These are phyloP conservation scores for Magnusiomyces magnusii DNA, from an alignment of 1,139 yeast genomes.

Conservation along the genomic window DNA sequence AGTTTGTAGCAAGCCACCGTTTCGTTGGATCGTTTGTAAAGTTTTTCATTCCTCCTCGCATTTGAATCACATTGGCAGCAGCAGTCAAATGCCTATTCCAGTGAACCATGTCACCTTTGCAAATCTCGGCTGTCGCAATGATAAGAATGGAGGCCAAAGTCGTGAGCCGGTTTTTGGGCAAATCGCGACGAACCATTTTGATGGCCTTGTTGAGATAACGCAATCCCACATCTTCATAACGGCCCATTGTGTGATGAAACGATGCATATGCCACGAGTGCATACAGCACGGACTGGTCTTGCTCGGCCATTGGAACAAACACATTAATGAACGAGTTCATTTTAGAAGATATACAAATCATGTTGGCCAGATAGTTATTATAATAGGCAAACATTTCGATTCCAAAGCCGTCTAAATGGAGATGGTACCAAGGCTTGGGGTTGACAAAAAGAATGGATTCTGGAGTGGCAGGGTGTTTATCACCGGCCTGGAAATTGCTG, in stretches of 20 bases:
- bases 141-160: slow-evolving; percentile 60
- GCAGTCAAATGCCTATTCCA: slow-evolving; percentile 58
- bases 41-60: slow-evolving; percentile 49
- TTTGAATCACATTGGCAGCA: slow-evolving; percentile 53
- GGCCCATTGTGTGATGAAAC: slow-evolving; percentile 46
- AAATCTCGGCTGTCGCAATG: slow-evolving; percentile 64
- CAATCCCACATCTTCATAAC: slow-evolving; percentile 33
- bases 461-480: not conserved
- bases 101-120: slow-evolving; percentile 64
- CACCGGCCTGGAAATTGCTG: not conserved
- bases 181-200: slow-evolving; percentile 21
- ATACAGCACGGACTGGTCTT: slow-evolving; percentile 58
- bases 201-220: slow-evolving; percentile 30
- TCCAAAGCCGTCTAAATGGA: slow-evolving; percentile 39
- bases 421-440: slow-evolving; percentile 19
- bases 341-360: slow-evolving; percentile 60
- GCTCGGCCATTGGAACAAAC: slow-evolving; percentile 71
- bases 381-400: slow-evolving; percentile 56
- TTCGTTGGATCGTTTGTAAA: slow-evolving; percentile 50
- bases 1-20: slow-evolving; percentile 72
- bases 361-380: slow-evolving; percentile 48
- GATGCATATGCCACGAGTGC: slow-evolving; percentile 76
- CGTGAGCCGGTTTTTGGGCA: slow-evolving; percentile 26
- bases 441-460: not conserved
- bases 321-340: slow-evolving; percentile 64